Evolutionary conservation across 2,329 filamentous ascomycete genomes (phyloP).

Genomic region (Pezicula neosporulosa): DNA sequence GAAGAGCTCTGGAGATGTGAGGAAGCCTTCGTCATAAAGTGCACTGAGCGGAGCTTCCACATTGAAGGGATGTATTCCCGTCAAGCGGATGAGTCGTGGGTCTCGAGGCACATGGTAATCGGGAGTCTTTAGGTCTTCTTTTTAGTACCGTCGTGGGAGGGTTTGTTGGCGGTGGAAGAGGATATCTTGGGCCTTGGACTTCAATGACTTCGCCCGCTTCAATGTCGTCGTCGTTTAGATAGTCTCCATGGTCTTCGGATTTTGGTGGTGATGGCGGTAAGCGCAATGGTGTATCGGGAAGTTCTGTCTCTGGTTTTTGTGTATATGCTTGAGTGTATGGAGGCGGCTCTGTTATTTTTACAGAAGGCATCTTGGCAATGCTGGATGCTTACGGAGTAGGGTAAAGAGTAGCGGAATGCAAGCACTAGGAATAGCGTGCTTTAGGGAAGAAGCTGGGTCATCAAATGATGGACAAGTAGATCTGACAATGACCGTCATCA

Average conservation of each 20-base stretch:
- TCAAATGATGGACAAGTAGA: too few relatives aligned
- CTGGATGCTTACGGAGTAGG: background rate
- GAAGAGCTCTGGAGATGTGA: constrained; percentile 84
- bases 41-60: constrained; percentile 78
- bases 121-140: constrained; percentile 78
- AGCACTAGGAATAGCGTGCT: background rate
- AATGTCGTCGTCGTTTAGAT: constrained; percentile 14
- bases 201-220: constrained; percentile 16
- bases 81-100: constrained; percentile 77
- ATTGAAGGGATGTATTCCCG: constrained; percentile 88
- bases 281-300: constrained; percentile 1
- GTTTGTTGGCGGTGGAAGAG: constrained; percentile 64
- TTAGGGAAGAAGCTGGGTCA: too few relatives aligned
- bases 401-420: background rate
- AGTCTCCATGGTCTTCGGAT: constrained; percentile 19
- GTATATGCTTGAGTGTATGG: constrained; percentile 4
- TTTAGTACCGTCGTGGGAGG: constrained; percentile 59
- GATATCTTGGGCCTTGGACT: constrained; percentile 24
- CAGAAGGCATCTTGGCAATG: background rate
- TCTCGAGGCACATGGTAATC: constrained; percentile 80
- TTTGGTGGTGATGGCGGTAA: constrained; percentile 27
- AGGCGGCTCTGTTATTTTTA: background rate
- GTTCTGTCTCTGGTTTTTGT: background rate
- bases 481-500: too few relatives aligned
- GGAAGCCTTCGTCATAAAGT: constrained; percentile 75